Evolutionary conservation across 1,284 basidiomycete species (phyloP).

Genomic region (Ustilago cynodontis): DNA sequence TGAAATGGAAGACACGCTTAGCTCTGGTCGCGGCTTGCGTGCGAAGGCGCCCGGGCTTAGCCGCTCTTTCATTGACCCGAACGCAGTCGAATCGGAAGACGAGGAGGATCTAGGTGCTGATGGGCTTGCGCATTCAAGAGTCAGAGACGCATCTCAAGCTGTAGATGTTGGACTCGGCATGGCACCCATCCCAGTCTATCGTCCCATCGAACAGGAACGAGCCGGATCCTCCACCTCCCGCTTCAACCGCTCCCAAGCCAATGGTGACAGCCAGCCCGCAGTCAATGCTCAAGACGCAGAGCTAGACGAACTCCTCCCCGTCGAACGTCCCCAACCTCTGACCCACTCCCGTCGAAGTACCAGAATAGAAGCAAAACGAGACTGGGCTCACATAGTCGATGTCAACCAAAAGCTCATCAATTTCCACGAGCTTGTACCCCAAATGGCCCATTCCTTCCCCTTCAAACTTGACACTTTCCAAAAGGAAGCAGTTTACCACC

Average conservation of each 20-base stretch:
- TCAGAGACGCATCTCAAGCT: conserved; percentile 28
- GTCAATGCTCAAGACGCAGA: conserved; percentile 52
- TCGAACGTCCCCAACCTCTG: conserved; percentile 54
- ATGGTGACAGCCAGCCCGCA: conserved; percentile 14
- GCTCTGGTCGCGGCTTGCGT: conserved; percentile 41
- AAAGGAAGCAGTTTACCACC: conserved; percentile 97
- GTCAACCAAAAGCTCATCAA: conserved; percentile 89
- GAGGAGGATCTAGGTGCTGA: conserved; percentile 54
- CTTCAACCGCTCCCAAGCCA: conserved; percentile 14
- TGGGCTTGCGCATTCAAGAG: conserved; percentile 29
- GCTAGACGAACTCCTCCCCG: conserved; percentile 66
- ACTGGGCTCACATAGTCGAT: conserved; percentile 98
- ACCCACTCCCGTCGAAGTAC: conserved; percentile 34
- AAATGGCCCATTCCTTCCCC: conserved; percentile 85
- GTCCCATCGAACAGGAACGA: conserved; percentile 36
- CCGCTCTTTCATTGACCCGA: conserved; percentile 41
- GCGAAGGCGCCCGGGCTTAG: conserved; percentile 43
- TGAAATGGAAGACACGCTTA: conserved; percentile 50
- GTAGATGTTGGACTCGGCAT: conserved; percentile 37
- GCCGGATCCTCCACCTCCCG: conserved; percentile 17
- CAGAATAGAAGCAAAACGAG: conserved; percentile 76
- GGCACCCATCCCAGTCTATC: conserved; percentile 51
- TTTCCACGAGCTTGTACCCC: conserved; percentile 87
- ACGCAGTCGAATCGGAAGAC: conserved; percentile 71
- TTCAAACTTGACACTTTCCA: conserved; percentile 91